Conservation (phyloP, 768 basidiomycete species). For the Asterophora parasitica region DNA sequence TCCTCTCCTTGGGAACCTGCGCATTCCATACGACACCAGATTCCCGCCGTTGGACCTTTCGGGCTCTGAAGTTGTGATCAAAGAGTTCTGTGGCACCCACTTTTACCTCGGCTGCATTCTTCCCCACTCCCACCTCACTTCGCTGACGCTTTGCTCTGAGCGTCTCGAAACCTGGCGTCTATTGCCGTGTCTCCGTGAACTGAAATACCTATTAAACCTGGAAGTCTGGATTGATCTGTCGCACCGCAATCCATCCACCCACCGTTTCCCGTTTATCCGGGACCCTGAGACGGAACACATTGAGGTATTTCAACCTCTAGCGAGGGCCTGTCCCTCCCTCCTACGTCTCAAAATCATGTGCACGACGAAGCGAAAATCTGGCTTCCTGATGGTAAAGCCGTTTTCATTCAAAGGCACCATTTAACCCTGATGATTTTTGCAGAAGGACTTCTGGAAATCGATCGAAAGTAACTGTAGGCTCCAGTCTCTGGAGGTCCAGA, state of each 20-base stretch:
- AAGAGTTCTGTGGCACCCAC: conserved; percentile 17
- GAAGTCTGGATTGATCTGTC: conserved; percentile 20
- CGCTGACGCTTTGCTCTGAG: conserved; percentile 17
- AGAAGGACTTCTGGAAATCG: conserved; percentile 18
- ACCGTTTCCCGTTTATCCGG: conserved; percentile 5
- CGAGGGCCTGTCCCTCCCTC: conserved; percentile 14
- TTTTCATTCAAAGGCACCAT: not conserved
- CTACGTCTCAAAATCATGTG: conserved; percentile 18
- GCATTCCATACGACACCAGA: conserved; percentile 15
- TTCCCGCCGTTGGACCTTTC: conserved; percentile 11
- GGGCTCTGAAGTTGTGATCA: conserved; percentile 9
- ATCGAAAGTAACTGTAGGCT: conserved; percentile 16
- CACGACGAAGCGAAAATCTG: conserved; percentile 16
- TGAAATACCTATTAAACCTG: conserved; percentile 12
- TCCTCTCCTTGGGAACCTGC: conserved; percentile 13
- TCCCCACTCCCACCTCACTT: conserved; percentile 12
- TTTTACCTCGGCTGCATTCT: conserved; percentile 13
- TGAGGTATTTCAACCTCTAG: conserved; percentile 15
- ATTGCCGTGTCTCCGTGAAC: conserved; percentile 11
- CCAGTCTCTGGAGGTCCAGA: conserved; percentile 16
- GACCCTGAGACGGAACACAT: conserved; percentile 21
- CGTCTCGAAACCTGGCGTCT: conserved; percentile 17
- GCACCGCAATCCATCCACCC: no score
- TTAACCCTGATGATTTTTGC: not conserved
- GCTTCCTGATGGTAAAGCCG: conserved; percentile 17